Evolutionary conservation across 2,329 filamentous ascomycete genomes (phyloP).

Genomic region (Alternaria incomplexa): DNA sequence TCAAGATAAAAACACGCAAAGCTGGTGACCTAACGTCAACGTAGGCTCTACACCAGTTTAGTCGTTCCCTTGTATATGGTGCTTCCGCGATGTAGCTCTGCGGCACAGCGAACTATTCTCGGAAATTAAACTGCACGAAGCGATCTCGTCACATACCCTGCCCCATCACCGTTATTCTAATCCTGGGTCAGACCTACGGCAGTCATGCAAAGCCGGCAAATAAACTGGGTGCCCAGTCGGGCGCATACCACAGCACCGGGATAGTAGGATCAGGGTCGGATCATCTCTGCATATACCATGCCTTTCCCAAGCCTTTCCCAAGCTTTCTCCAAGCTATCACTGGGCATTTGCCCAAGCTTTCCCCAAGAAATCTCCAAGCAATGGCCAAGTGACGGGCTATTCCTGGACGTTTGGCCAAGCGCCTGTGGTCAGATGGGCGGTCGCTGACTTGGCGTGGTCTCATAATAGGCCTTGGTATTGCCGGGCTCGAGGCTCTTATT

Average conservation of each 20-base stretch:
- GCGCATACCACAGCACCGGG: constrained; percentile 8
- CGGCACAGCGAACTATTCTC: not conserved
- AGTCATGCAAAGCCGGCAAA: not conserved
- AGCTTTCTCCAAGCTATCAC: not conserved
- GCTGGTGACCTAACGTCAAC: not conserved
- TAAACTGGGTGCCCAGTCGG: not conserved
- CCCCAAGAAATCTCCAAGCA: not conserved
- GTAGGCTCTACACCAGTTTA: not conserved
- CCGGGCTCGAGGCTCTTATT: not conserved
- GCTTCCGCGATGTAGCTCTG: not conserved
- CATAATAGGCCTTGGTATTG: not conserved
- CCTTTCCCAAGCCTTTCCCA: not conserved
- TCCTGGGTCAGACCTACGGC: not conserved
- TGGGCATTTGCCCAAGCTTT: not conserved
- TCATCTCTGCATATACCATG: constrained; percentile 15
- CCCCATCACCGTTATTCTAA: not conserved
- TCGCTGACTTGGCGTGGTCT: not conserved
- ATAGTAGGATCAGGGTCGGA: constrained; percentile 2
- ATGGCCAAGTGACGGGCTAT: not conserved
- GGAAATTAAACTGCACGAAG: not conserved
- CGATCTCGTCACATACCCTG: not conserved
- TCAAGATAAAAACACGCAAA: not conserved
- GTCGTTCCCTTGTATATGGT: not conserved
- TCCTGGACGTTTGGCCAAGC: not conserved
- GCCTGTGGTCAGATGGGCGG: not conserved